These are phyloP conservation scores for Pittosporum tobira DNA, from an alignment of 129 eudicot genomes.

Conservation along the genomic window DNA sequence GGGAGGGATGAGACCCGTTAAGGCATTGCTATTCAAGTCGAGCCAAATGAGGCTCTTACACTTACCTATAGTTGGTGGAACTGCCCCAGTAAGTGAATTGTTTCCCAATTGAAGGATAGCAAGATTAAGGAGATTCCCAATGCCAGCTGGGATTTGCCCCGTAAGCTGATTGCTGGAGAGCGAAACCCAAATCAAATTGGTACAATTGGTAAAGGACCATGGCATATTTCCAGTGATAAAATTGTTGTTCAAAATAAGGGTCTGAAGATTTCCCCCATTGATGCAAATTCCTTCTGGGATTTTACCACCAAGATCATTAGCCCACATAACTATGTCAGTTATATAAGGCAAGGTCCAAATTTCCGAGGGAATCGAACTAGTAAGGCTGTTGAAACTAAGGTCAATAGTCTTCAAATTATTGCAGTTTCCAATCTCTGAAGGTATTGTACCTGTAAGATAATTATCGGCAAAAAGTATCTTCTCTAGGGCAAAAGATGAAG, in stretches of 20 bases:
- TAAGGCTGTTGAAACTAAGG: constrained; percentile 62
- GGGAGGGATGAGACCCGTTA: constrained; percentile 44
- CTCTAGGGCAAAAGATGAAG: constrained; percentile 33
- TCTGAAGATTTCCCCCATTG: constrained; percentile 80
- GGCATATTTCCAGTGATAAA: constrained; percentile 55
- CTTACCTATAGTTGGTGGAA: constrained; percentile 54
- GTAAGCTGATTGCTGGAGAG: constrained; percentile 57
- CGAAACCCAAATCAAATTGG: constrained; percentile 78
- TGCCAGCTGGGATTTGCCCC: constrained; percentile 54
- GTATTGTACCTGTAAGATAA: constrained; percentile 52
- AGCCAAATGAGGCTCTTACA: constrained; percentile 79
- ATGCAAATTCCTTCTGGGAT: constrained; percentile 80
- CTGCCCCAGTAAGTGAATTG: constrained; percentile 55
- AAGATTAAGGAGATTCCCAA: constrained; percentile 60
- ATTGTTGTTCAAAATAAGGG: constrained; percentile 73
- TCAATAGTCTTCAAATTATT: constrained; percentile 56
- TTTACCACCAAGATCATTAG: constrained; percentile 61
- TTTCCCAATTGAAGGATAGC: constrained; percentile 85
- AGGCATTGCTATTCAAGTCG: constrained; percentile 67
- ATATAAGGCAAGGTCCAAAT: constrained; percentile 62
- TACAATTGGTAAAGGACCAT: constrained; percentile 53
- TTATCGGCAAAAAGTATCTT: constrained; percentile 51
- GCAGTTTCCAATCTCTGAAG: constrained; percentile 54
- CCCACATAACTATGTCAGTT: constrained; percentile 77
- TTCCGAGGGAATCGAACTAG: constrained; percentile 42